A percentile compares a stretch with the other conserved stretches of the same genome.
phyloP scores from a whole-genome alignment of 345 rosid species.

The Arabis alpina region DNA sequence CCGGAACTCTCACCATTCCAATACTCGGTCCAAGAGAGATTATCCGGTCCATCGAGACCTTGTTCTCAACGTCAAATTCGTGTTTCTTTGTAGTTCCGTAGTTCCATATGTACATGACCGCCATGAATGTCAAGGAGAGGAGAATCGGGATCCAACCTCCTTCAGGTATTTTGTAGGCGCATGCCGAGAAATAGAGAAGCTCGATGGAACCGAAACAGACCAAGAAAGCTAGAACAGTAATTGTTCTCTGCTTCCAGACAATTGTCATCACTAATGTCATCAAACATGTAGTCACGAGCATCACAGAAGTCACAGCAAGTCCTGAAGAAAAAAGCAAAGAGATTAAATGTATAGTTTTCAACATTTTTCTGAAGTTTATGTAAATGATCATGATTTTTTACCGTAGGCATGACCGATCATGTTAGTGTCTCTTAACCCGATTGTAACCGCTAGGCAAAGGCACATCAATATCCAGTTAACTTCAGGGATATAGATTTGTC shows the following conservation, averaged over 20 bases:
- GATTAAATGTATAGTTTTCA: not conserved
- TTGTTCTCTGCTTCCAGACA: slow-evolving; percentile 64
- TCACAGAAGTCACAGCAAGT: slow-evolving; percentile 72
- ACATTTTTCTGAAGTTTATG: not conserved
- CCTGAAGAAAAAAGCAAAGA: slow-evolving; percentile 50
- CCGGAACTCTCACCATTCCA: slow-evolving; percentile 84
- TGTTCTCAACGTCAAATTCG: slow-evolving; percentile 75
- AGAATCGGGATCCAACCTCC: slow-evolving; percentile 87
- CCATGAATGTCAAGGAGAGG: slow-evolving; percentile 61
- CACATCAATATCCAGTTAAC: slow-evolving; percentile 89
- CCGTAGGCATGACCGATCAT: slow-evolving; percentile 89
- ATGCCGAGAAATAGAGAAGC: slow-evolving; percentile 71
- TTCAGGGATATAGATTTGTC: slow-evolving; percentile 91
- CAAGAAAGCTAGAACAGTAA: slow-evolving; percentile 54
- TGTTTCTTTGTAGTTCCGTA: slow-evolving; percentile 81
- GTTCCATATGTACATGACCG: slow-evolving; percentile 79
- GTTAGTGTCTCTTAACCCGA: slow-evolving; percentile 72
- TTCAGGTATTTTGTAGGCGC: slow-evolving; percentile 63
- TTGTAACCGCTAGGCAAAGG: slow-evolving; percentile 70
- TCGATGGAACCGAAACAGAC: slow-evolving; percentile 66
- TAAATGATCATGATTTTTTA: slow-evolving; percentile 30
- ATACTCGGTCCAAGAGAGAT: slow-evolving; percentile 75
- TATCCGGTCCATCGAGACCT: slow-evolving; percentile 71
- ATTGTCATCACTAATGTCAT: slow-evolving; percentile 66
- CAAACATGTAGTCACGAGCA: slow-evolving; percentile 84